Evolutionary conservation across 805 yeast genomes (phyloP).

Genomic region (Cephaloascus fragrans): DNA sequence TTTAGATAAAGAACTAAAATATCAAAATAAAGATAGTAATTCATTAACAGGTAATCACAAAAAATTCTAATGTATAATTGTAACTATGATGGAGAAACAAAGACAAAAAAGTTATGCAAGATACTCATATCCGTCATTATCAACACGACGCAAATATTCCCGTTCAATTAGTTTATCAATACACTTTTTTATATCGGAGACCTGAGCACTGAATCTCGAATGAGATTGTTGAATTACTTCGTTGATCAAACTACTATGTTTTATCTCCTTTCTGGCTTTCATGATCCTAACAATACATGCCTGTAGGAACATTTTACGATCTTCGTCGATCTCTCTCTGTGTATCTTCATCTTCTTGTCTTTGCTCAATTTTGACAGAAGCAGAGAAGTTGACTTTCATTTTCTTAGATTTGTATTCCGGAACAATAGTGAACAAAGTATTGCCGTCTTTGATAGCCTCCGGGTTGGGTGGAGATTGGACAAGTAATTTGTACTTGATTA

Average conservation of each 20-base stretch:
- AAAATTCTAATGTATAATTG: no score
- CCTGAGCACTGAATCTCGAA: constrained; percentile 74
- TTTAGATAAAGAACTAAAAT: no score
- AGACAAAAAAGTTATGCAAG: constrained; percentile 61
- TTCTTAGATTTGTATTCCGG: constrained; percentile 79
- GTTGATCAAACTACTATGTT: constrained; percentile 72
- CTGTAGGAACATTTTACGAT: constrained; percentile 74
- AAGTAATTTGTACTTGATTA: constrained; percentile 69
- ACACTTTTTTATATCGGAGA: constrained; percentile 78
- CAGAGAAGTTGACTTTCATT: constrained; percentile 70
- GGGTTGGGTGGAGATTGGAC: constrained; percentile 55
- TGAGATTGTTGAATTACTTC: constrained; percentile 85
- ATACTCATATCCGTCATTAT: constrained; percentile 68
- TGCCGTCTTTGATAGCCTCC: constrained; percentile 31
- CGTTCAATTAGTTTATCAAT: constrained; percentile 79
- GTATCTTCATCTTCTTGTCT: constrained; percentile 66
- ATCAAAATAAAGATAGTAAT: no score
- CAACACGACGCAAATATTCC: constrained; percentile 74
- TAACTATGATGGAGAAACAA: no score
- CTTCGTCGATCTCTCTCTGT: constrained; percentile 75
- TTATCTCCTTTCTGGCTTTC: constrained; percentile 81
- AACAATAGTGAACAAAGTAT: constrained; percentile 60
- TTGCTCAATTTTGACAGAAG: constrained; percentile 49
- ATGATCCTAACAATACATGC: constrained; percentile 94
- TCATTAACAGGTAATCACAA: no score